phyloP scores from a whole-genome alignment of 1,139 yeast genomes.

The Kodamaea ohmeri region DNA sequence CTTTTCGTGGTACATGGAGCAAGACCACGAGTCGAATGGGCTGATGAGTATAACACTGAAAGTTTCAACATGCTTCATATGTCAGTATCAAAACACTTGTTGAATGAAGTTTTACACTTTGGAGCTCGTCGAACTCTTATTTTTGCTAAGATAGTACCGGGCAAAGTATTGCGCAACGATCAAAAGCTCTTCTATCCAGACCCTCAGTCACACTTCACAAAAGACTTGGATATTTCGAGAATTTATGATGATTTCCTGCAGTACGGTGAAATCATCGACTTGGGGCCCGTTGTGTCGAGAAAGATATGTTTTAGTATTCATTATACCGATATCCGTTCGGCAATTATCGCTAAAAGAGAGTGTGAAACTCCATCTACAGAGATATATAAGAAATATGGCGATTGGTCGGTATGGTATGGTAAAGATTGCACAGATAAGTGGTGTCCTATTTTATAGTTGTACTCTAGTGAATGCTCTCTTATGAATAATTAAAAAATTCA shows the following conservation, averaged over 20 bases:
- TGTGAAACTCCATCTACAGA: slow-evolving; percentile 32
- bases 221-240: slow-evolving; percentile 26
- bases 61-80: slow-evolving; percentile 30
- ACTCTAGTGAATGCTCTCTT: no score
- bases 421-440: slow-evolving; percentile 64
- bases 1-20: slow-evolving; percentile 62
- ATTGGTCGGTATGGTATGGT: slow-evolving; percentile 68
- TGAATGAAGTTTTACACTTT: slow-evolving; percentile 27
- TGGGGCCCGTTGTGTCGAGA: slow-evolving; percentile 65
- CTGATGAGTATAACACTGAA: slow-evolving; percentile 24
- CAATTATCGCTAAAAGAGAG: slow-evolving; percentile 60
- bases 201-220: slow-evolving; percentile 31
- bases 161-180: slow-evolving; percentile 21
- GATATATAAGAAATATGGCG: slow-evolving; percentile 48
- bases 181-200: slow-evolving; percentile 32
- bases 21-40: slow-evolving; percentile 44
- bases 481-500: no score
- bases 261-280: slow-evolving; percentile 63
- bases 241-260: slow-evolving; percentile 49
- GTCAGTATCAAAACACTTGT: slow-evolving; percentile 25
- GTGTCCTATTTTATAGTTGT: slow-evolving; percentile 25
- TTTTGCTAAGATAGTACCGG: slow-evolving; percentile 28
- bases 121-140: slow-evolving; percentile 39
- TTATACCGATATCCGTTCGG: slow-evolving; percentile 59
- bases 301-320: slow-evolving; percentile 62